Conservation (phyloP, 2,329 filamentous ascomycete species). For the Calonectria pseudoturangicola region DNA sequence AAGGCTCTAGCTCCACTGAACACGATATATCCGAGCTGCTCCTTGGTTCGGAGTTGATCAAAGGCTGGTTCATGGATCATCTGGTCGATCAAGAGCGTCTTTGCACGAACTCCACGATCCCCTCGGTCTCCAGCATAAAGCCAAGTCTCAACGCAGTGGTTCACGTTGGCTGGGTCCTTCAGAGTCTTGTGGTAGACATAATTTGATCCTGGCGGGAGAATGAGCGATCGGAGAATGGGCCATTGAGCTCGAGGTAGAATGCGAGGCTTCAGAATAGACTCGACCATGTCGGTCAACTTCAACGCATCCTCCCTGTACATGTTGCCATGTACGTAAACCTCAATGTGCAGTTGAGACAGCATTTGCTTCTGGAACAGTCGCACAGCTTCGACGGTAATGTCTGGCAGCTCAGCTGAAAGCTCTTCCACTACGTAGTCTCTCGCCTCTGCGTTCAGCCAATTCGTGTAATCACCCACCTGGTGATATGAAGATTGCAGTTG, state of each 20-base stretch:
- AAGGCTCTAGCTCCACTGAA: slow-evolving; percentile 85
- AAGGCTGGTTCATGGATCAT: slow-evolving; percentile 95
- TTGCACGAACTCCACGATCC: slow-evolving; percentile 83
- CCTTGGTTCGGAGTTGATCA: slow-evolving; percentile 95
- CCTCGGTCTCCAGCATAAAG: slow-evolving; percentile 81
- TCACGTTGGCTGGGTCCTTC: slow-evolving; percentile 91
- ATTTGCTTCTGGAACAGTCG: slow-evolving; percentile 86
- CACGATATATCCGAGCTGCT: slow-evolving; percentile 97
- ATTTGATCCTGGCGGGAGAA: slow-evolving; percentile 87
- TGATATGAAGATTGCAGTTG: slow-evolving; percentile 92
- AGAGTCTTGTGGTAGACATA: slow-evolving; percentile 88
- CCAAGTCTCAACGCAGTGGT: slow-evolving; percentile 88
- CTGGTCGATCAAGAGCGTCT: slow-evolving; percentile 88
- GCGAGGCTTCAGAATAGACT: slow-evolving; percentile 84
- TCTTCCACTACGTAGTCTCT: slow-evolving; percentile 87
- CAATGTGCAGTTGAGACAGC: slow-evolving; percentile 88
- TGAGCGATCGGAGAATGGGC: slow-evolving; percentile 84
- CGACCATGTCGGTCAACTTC: slow-evolving; percentile 87
- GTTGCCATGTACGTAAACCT: slow-evolving; percentile 93
- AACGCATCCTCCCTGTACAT: slow-evolving; percentile 95
- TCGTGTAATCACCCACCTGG: slow-evolving; percentile 88
- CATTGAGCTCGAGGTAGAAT: slow-evolving; percentile 85
- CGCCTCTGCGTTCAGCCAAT: slow-evolving; percentile 83
- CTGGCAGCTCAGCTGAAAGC: slow-evolving; percentile 83
- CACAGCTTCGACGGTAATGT: slow-evolving; percentile 84